A percentile compares a stretch with the other conserved stretches of the same genome.
Conservation (phyloP, 345 rosid species). For the Mercurialis annua region DNA sequence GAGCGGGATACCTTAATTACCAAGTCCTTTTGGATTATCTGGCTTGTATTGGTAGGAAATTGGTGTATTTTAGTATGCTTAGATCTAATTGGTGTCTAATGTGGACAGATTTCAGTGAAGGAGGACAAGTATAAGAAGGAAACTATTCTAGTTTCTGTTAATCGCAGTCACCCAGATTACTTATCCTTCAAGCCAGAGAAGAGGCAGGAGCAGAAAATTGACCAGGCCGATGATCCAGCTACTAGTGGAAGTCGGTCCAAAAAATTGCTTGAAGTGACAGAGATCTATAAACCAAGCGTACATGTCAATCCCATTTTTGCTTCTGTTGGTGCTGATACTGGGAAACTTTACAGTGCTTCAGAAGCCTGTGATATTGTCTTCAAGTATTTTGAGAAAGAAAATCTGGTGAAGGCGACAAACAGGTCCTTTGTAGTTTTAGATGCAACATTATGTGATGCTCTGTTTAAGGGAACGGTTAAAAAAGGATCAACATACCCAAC, state of each 20-base stretch:
- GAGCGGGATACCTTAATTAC: background rate
- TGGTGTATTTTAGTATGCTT: background rate
- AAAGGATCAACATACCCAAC: conserved; percentile 89
- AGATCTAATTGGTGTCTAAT: conserved; percentile 24
- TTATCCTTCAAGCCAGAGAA: conserved; percentile 80
- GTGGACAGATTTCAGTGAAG: conserved; percentile 45
- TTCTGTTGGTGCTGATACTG: conserved; percentile 70
- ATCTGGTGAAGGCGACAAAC: conserved; percentile 64
- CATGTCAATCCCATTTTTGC: conserved; percentile 81
- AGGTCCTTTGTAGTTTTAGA: conserved; percentile 72
- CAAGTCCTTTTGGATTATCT: background rate
- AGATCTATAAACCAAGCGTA: conserved; percentile 79
- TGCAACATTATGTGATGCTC: conserved; percentile 73
- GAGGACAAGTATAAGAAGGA: conserved; percentile 94
- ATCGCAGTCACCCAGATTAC: conserved; percentile 65
- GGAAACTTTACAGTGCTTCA: conserved; percentile 64
- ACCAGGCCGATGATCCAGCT: conserved; percentile 37
- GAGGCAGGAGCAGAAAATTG: conserved; percentile 48
- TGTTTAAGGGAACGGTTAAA: conserved; percentile 91
- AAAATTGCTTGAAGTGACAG: conserved; percentile 66
- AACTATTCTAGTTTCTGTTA: conserved; percentile 52
- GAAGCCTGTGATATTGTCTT: conserved; percentile 86
- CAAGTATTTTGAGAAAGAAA: conserved; percentile 72
- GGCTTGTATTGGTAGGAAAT: conserved; percentile 3
- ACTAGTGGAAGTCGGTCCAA: conserved; percentile 37